A percentile compares a stretch with the other conserved stretches of the same genome.
These are phyloP conservation scores for Acer campestre DNA, from an alignment of 345 rosid genomes.

Conservation along the genomic window DNA sequence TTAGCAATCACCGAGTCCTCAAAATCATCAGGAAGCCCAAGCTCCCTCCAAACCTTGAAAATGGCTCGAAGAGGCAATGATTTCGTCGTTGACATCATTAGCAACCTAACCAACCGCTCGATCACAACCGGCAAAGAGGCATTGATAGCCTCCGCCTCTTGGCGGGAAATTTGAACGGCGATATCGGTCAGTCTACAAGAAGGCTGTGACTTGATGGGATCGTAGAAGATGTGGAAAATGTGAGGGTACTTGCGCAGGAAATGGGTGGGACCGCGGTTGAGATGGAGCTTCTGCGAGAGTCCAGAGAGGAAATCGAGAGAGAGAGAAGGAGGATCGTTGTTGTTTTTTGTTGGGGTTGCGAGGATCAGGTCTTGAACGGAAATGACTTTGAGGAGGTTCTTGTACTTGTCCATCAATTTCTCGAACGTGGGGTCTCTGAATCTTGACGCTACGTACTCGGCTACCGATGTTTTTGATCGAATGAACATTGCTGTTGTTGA, in stretches of 20 bases:
- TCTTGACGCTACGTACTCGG: conserved; percentile 72
- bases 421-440: conserved; percentile 79
- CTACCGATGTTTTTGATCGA: conserved; percentile 71
- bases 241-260: conserved; percentile 81
- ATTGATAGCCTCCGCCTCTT: conserved; percentile 57
- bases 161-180: conserved; percentile 53
- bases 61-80: conserved; percentile 81
- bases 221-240: conserved; percentile 65
- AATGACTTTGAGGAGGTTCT: conserved; percentile 71
- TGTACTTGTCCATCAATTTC: conserved; percentile 88
- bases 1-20: conserved; percentile 75
- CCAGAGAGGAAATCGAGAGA: conserved; percentile 79
- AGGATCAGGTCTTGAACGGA: conserved; percentile 80
- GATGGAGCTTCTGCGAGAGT: conserved; percentile 84
- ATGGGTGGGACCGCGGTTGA: conserved; percentile 79
- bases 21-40: conserved; percentile 91
- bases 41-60: conserved; percentile 94
- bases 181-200: conserved; percentile 63
- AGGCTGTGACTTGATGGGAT: conserved; percentile 55
- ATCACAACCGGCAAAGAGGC: conserved; percentile 52
- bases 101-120: conserved; percentile 59
- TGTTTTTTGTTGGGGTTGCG: conserved; percentile 52
- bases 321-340: conserved; percentile 47
- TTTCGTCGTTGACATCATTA: conserved; percentile 65
- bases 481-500: neutral